These are phyloP conservation scores for Termitomyces sp. DNA, from an alignment of 768 basidiomycete genomes.

Conservation along the genomic window DNA sequence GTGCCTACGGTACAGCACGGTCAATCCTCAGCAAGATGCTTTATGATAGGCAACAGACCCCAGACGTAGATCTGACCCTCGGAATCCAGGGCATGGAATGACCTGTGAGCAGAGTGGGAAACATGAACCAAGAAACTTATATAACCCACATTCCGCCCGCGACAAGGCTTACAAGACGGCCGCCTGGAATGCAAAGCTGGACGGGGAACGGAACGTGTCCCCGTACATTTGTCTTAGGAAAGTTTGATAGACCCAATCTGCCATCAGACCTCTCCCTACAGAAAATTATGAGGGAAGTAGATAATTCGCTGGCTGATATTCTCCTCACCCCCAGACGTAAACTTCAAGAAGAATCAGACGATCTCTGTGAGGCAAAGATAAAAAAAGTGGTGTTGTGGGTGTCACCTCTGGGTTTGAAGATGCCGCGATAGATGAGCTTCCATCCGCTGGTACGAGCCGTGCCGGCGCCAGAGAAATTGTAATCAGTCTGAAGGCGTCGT, in stretches of 20 bases:
- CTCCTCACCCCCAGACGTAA: conserved; percentile 46
- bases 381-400: neutral
- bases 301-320: neutral
- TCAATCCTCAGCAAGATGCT: neutral
- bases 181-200: conserved; percentile 53
- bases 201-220: conserved; percentile 58
- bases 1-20: conserved; percentile 41
- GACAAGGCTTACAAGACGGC: conserved; percentile 63
- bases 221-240: conserved; percentile 24
- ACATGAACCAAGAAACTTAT: neutral
- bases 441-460: conserved; percentile 77
- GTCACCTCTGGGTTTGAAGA: conserved; percentile 67
- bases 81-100: conserved; percentile 82
- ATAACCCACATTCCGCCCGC: conserved; percentile 76
- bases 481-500: conserved; percentile 60
- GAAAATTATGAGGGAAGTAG: neutral
- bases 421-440: conserved; percentile 72
- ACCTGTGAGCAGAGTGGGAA: conserved; percentile 41
- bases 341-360: conserved; percentile 22
- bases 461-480: conserved; percentile 67
- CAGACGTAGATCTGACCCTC: conserved; percentile 72
- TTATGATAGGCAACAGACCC: conserved; percentile 42
- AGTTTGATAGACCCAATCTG: conserved; percentile 51
- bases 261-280: conserved; percentile 56
- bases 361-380: conserved; percentile 2